Conservation (phyloP, 1,284 basidiomycete species). For the Apiotrichum porosum region DNA sequence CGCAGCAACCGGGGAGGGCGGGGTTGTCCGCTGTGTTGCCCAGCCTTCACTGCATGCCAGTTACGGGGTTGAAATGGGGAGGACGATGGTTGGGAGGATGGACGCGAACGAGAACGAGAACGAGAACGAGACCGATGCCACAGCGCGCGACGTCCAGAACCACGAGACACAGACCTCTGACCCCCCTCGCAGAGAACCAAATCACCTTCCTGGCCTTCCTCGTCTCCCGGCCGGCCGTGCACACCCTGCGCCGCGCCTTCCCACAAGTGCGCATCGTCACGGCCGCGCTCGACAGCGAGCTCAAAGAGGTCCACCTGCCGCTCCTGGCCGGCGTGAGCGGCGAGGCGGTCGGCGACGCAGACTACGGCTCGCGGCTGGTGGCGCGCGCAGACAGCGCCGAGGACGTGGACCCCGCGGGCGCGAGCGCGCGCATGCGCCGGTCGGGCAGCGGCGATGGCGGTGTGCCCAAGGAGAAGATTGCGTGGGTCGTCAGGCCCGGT, state of each 20-base stretch:
- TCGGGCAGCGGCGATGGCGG: slow-evolving; percentile 13
- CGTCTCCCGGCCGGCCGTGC: slow-evolving; percentile 73
- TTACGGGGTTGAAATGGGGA: too few relatives aligned
- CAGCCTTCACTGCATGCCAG: too few relatives aligned
- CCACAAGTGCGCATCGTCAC: slow-evolving; percentile 75
- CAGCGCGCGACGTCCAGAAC: too few relatives aligned
- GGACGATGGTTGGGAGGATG: too few relatives aligned
- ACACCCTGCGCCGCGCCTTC: slow-evolving; percentile 74
- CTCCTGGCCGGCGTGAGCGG: slow-evolving; percentile 28
- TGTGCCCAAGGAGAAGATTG: slow-evolving; percentile 31
- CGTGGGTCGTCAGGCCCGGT: slow-evolving; percentile 45
- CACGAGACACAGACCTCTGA: slow-evolving; percentile 1
- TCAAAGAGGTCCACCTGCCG: slow-evolving; percentile 41
- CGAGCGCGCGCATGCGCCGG: slow-evolving; percentile 22
- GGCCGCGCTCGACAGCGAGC: slow-evolving; percentile 63
- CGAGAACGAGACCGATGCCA: too few relatives aligned
- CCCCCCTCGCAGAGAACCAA: slow-evolving; percentile 57
- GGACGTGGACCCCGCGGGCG: slow-evolving; percentile 25
- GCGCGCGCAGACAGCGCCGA: slow-evolving; percentile 8
- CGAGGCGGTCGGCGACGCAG: slow-evolving; percentile 39
- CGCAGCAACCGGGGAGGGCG: too few relatives aligned
- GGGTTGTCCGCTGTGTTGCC: too few relatives aligned
- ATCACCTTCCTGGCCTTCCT: slow-evolving; percentile 86
- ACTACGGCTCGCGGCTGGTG: slow-evolving; percentile 31
- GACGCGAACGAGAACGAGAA: too few relatives aligned